Evolutionary conservation across 192 early-diverging fungal genomes (phyloP), one percentile per base, ranked within the genome.

Genomic region (Podila horticola): DNA sequence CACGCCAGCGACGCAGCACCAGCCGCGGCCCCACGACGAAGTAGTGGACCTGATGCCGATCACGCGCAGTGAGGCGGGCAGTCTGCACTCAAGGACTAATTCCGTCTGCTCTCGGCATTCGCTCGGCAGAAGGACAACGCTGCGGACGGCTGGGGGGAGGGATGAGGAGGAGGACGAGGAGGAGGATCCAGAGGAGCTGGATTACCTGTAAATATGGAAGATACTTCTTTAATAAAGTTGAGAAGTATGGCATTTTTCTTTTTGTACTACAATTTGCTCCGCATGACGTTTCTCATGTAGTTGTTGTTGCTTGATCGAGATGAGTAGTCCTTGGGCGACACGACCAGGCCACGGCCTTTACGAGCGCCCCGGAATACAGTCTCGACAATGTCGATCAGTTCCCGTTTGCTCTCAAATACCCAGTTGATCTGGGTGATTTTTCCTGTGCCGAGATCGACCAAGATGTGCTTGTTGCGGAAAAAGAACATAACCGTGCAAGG

Each of bases 351-450:
- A 50, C 95, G 86, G 36, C 97, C 81, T 99, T 45, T 99, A 58
- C 94, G 72, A 12, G 98, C 97, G 24, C 97, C 97, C 41, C 95
- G 86, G 73, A 90, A 99, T 22, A 99, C 97, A 0, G 92, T 91
- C 84, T 95, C 94, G 9, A 94, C 86, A 72, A 97, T 87, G 72
- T 97, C 97, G 68, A 99, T 98, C 86, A 99, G 84, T 74, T 99
- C 98, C 79, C 97, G 94, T 67, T 95, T 93, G 67, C 97, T 95
- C 49, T 95, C 94, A 26, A 99, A 81, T 3, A 95, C 89, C 97
- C 97, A 97, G 71, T 96, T 95, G 79, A 99, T 94, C 84, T 99
- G 98, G 85, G 98, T 99, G 88, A 98, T 99, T 81, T 99, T 97
- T 62, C 98, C 97, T 1, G 97, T 99, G 13, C 97, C 97, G 36